Conservation (phyloP, 768 basidiomycete species). For the Filobasidium wieringae region DNA sequence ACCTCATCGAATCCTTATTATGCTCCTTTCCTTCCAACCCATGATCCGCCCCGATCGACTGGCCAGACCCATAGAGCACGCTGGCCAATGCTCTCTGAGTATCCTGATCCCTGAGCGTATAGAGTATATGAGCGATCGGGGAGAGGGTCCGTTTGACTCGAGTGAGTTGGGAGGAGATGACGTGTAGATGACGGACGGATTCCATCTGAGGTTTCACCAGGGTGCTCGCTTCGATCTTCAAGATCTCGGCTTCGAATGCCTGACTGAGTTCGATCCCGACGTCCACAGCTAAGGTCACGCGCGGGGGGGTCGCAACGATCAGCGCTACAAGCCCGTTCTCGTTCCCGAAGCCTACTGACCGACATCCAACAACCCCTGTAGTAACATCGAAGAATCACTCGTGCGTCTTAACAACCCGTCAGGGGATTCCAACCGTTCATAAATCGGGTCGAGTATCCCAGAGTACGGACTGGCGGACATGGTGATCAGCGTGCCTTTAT, state of each 20-base stretch:
- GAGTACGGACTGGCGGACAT: constrained; percentile 19
- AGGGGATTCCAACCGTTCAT: constrained; percentile 30
- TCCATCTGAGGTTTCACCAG: constrained; percentile 33
- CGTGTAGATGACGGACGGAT: constrained; percentile 35
- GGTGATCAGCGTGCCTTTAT: constrained; percentile 33
- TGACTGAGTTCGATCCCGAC: constrained; percentile 29
- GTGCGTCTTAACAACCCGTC: constrained; percentile 30
- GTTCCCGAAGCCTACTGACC: constrained; percentile 19
- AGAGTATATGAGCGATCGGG: constrained; percentile 30
- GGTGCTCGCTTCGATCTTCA: constrained; percentile 36
- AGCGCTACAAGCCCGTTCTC: background rate
- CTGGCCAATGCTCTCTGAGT: constrained; percentile 26
- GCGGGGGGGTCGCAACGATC: background rate
- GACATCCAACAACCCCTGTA: constrained; percentile 33
- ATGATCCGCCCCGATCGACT: background rate
- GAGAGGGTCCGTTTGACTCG: constrained; percentile 31
- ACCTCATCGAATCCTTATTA: constrained; percentile 5
- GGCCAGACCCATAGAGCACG: constrained; percentile 1
- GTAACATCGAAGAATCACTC: constrained; percentile 37
- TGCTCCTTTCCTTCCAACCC: constrained; percentile 1
- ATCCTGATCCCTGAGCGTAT: constrained; percentile 35
- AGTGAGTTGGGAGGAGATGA: constrained; percentile 37
- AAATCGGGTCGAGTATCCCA: constrained; percentile 33
- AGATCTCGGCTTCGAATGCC: constrained; percentile 36
- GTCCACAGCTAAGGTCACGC: constrained; percentile 24